These are phyloP conservation scores for Tolypocladium pustulatum DNA, from an alignment of 2,329 filamentous ascomycete species.

Conservation along the genomic window DNA sequence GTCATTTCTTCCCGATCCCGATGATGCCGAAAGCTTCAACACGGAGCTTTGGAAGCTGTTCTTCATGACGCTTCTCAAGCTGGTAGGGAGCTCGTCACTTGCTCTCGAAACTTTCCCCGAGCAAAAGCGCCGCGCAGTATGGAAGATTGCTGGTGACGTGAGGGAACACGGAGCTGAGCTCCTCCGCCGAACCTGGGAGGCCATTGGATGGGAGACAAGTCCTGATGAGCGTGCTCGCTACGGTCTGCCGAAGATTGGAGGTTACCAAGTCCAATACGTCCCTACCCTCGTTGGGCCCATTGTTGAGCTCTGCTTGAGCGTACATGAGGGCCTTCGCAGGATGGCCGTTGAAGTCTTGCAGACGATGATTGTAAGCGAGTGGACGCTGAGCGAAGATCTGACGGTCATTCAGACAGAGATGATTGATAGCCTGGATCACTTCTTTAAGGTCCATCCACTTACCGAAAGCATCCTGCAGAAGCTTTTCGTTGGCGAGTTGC, in stretches of 20 bases:
- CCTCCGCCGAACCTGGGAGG: constrained; percentile 78
- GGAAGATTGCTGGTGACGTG: constrained; percentile 98
- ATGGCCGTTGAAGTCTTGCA: constrained; percentile 91
- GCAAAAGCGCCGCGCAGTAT: constrained; percentile 89
- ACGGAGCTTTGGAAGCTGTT: constrained; percentile 91
- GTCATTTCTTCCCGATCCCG: constrained; percentile 74
- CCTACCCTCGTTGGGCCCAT: constrained; percentile 84
- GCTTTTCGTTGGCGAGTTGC: constrained; percentile 77
- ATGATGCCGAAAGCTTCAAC: constrained; percentile 85
- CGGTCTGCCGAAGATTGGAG: constrained; percentile 74
- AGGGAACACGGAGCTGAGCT: constrained; percentile 83
- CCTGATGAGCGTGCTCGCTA: constrained; percentile 69
- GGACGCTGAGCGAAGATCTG: constrained; percentile 88
- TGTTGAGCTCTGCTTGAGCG: constrained; percentile 86
- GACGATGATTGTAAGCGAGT: constrained; percentile 98
- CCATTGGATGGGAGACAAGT: constrained; percentile 90
- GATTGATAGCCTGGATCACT: constrained; percentile 81
- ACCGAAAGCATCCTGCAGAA: constrained; percentile 88
- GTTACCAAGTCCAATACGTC: constrained; percentile 97
- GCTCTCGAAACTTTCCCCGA: constrained; percentile 94
- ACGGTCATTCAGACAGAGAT: constrained; percentile 90
- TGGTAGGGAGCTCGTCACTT: constrained; percentile 80
- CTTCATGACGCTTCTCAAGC: constrained; percentile 78
- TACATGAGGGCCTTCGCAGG: constrained; percentile 79
- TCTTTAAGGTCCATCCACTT: constrained; percentile 82